phyloP scores from a whole-genome alignment of 2,329 filamentous ascomycete species.

The Fusarium metavorans region DNA sequence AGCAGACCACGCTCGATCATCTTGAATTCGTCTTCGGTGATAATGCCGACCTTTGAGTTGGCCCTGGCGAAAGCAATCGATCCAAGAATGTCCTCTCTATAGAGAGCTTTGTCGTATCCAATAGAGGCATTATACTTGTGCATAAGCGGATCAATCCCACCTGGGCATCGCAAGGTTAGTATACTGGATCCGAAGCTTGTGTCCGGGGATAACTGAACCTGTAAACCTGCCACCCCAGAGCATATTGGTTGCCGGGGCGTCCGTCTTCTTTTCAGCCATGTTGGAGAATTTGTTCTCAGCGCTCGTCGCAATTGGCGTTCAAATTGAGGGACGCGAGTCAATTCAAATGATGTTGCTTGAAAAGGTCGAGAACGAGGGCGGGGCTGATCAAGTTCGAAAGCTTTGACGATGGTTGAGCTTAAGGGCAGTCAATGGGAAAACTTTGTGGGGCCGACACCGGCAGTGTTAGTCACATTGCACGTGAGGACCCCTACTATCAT shows the following conservation, averaged over 20 bases:
- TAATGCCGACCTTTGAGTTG: slow-evolving; percentile 80
- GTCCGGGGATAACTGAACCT: slow-evolving; percentile 51
- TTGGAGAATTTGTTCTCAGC: slow-evolving; percentile 28
- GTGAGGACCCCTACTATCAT: slow-evolving; percentile 11
- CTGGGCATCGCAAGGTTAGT: slow-evolving; percentile 45
- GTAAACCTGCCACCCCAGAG: slow-evolving; percentile 65
- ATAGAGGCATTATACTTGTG: slow-evolving; percentile 84
- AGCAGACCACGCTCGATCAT: slow-evolving; percentile 79
- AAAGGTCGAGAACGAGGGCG: slow-evolving; percentile 28
- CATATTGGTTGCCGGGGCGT: slow-evolving; percentile 48
- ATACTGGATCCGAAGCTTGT: slow-evolving; percentile 41
- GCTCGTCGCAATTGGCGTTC: slow-evolving; percentile 29
- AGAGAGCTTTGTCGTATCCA: slow-evolving; percentile 81
- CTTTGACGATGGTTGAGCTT: slow-evolving; percentile 7
- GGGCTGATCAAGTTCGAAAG: slow-evolving; percentile 28
- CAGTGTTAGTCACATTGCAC: slow-evolving; percentile 23
- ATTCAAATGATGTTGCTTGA: slow-evolving; percentile 25
- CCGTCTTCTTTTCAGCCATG: slow-evolving; percentile 42
- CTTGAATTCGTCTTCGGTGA: slow-evolving; percentile 78
- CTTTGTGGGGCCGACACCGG: slow-evolving; percentile 32
- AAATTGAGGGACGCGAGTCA: slow-evolving; percentile 37
- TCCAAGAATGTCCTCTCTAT: slow-evolving; percentile 83
- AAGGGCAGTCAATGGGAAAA: slow-evolving; percentile 8
- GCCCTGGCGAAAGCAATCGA: slow-evolving; percentile 85
- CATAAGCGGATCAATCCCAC: slow-evolving; percentile 86